Evolutionary conservation across 1,284 basidiomycete genomes (phyloP), one percentile per base, ranked within the genome.

Genomic region (Pterulicium gracile): DNA sequence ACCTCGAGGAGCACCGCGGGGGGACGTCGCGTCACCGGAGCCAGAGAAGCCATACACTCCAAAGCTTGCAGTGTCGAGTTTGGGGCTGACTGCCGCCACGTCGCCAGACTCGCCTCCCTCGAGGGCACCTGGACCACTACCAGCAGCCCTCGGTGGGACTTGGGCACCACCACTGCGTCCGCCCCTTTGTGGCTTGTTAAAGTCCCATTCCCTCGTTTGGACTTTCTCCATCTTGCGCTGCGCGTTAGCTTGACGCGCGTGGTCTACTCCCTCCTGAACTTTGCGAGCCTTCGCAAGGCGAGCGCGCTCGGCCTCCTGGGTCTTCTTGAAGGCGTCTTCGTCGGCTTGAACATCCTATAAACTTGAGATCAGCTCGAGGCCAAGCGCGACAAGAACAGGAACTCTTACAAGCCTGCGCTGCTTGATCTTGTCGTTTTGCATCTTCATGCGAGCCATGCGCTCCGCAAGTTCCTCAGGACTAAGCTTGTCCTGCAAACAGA

Each of bases 361-460:
- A 24, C 17, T 42, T 19, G 44, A 40, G 44, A 44, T 55, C 21
- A 52, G 50, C 14, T 34, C 43, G 23, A 47, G 39, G 36, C 20
- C 48, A 23, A 39, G 32, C 19, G 46, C 14, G 13, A 45, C 43
- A 45, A 34, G 27, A 44, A 23, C 43, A 23, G 52, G 46, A 50
- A 53, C 68, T n/a, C n/a, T 55, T 55, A 83, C 86, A 62, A 77
- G 55, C 57, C 81, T 69, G 49, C 85, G 70, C 57, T 83, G 81
- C 56, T 86, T 87, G 54, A 88, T 88, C 67, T 79, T 84, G 61
- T 84, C 82, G 55, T 88, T 88, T 62, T 87, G 80, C 54, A 83
- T 74, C 42, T 77, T 70, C 47, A 88, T 88, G 45, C 78, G 74
- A 32, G 69, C 73, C 79, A 88, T 89, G 27, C 79, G 73, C 56